Conservation (phyloP, 306 rosid genomes). For the Trifolium subterraneum region DNA sequence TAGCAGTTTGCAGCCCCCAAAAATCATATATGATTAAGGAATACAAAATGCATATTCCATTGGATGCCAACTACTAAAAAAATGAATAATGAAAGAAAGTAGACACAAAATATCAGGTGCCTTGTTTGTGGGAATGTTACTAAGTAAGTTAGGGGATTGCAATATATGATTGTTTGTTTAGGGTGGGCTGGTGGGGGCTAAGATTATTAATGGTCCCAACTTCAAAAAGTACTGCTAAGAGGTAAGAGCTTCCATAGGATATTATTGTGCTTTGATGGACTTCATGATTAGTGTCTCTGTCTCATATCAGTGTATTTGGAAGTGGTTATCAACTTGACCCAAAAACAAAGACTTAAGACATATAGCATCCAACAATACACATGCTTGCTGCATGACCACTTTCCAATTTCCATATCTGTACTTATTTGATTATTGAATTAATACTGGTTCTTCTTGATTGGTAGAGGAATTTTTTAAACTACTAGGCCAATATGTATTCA, state of each 20-base stretch:
- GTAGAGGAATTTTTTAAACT: background rate
- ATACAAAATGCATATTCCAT: background rate
- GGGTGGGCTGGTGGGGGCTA: background rate
- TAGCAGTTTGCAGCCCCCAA: background rate
- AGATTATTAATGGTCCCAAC: slow-evolving; percentile 20
- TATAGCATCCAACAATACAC: too few species aligned
- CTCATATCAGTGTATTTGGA: background rate
- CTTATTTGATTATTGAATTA: too few species aligned
- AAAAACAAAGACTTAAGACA: too few species aligned
- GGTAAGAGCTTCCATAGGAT: slow-evolving; percentile 19
- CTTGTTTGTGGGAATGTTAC: too few species aligned
- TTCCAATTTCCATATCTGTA: too few species aligned
- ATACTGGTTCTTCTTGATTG: background rate
- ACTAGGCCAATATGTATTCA: too few species aligned
- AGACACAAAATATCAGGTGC: background rate
- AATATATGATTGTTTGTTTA: background rate
- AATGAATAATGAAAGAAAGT: background rate
- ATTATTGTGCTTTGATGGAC: slow-evolving; percentile 33
- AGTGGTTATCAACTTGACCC: too few species aligned
- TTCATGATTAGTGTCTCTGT: slow-evolving; percentile 5
- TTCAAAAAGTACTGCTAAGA: slow-evolving; percentile 23
- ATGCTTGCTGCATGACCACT: too few species aligned
- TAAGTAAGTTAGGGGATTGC: background rate
- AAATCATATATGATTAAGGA: background rate
- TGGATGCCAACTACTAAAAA: background rate